These are phyloP conservation scores for Mucor piriformis DNA, from an alignment of 371 early-diverging fungal species.

Conservation along the genomic window DNA sequence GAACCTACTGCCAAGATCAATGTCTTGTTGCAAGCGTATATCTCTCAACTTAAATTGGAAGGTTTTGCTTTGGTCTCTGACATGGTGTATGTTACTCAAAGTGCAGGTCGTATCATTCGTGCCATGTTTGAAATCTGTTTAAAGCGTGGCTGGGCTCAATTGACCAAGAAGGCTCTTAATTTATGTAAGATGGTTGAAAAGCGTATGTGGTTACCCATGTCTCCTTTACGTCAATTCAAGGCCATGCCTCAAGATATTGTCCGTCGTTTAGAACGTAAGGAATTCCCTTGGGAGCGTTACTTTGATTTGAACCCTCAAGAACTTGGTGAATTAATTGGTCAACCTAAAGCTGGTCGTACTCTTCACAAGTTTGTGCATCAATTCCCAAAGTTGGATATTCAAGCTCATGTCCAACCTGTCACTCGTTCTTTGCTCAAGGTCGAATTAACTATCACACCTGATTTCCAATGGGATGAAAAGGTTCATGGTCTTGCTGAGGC, in stretches of 20 bases:
- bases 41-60: conserved; percentile 88
- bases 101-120: conserved; percentile 91
- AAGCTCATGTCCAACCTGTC: conserved; percentile 91
- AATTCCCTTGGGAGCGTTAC: conserved; percentile 93
- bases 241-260: conserved; percentile 83
- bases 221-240: conserved; percentile 91
- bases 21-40: conserved; percentile 93
- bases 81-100: conserved; percentile 96
- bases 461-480: conserved; percentile 92
- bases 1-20: conserved; percentile 94
- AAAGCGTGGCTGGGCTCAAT: conserved; percentile 93
- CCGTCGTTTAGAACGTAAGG: conserved; percentile 89
- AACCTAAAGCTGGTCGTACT: conserved; percentile 86
- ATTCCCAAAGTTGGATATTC: conserved; percentile 89
- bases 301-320: conserved; percentile 89
- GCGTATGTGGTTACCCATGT: conserved; percentile 92
- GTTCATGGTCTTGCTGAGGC: conserved; percentile 83
- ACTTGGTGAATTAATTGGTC: conserved; percentile 88
- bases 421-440: conserved; percentile 88
- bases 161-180: conserved; percentile 84
- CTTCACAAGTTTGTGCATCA: conserved; percentile 89
- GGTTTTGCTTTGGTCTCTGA: conserved; percentile 96
- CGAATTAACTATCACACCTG: conserved; percentile 90
- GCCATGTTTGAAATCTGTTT: conserved; percentile 97
- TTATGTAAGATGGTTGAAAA: conserved; percentile 94